Evolutionary conservation across 2,329 filamentous ascomycete genomes (phyloP), one percentile per base, ranked within the genome.

Genomic region (Annulohypoxylon truncatum): DNA sequence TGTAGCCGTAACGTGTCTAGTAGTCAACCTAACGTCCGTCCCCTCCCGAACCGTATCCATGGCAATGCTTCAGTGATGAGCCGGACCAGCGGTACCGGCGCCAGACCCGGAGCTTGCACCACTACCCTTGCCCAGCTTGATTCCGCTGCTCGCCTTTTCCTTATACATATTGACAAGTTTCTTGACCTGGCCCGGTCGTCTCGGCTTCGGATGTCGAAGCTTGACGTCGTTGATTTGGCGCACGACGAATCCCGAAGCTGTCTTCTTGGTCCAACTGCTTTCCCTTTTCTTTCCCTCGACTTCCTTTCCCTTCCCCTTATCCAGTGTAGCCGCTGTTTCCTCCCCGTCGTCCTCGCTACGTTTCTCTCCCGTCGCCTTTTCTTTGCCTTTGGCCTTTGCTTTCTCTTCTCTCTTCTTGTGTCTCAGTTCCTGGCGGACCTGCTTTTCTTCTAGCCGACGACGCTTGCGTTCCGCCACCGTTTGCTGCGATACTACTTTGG

Each of bases 151-250:
- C 26, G 68, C 40, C 63, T 76, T 77, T 12, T 77, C 76, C 48
- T 71, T 76, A 57, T 77, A 77, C 72, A 77, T 72, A 42, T 76
- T 76, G 13, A 77, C 72, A 54, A 78, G 66, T 55, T 74, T 77
- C 56, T 70, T 72, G 18, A 75, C 74, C 66, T 76, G 74, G 8
- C 72, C 73, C 1, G 76, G 76, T 8, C 76, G 71, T 35, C 67
- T 61, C 1, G 76, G 76, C 31, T 67, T 73, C 29, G 76, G 76
- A 31, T 75, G 69, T 9, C 66, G 67, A 20, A 77, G 69, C 18
- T 73, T 74, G 44, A 74, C 64, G 28, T 74, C 64, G n/a, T 68
- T 67, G 29, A 72, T 62, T 48, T 76, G 71, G 48, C 73, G 72
- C 2, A 78, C 69, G 46, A 74, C 72, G 57, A 78, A 78, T n/a